Evolutionary conservation across 257 asterid genomes (phyloP), one percentile per base, ranked within the genome.

Genomic region (Nicotiana benthamiana): DNA sequence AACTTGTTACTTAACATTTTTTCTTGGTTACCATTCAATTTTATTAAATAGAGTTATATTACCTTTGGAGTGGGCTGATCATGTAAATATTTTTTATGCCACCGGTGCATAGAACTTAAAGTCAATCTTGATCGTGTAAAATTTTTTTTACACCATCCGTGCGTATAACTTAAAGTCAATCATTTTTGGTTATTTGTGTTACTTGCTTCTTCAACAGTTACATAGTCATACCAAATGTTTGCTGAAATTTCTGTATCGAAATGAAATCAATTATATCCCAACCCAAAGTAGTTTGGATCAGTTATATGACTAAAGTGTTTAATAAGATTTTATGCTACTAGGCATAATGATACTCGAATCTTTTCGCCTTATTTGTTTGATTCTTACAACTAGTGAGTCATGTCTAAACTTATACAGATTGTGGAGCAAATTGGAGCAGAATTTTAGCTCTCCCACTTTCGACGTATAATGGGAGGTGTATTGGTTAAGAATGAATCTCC

Each of bases 381-480:
- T 26, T 57, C 22, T 24, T 27, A 9, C 68, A 12, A 10, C 16
- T 32, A 59, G 26, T 22, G 7, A 77, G 68, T 9, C 60, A 1
- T 56, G 52, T n/a, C 24, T 56, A 12, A 32, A 30, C 20, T 17
- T 57, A 9, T 1, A 53, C 20, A 54, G 80, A 57, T 77, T 27
- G 70, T 36, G 57, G 0, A 36, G 53, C 56, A 36, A 22, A 32
- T 77, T 32, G 56, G 3, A 36, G 68, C 26, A n/a, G 22, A 43
- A 78, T 51, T 63, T 56, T 59, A 28, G 43, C 36, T 9, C 78
- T 15, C 78, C 60, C 78, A 24, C 61, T 59, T 51, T 26, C 40
- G 80, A 77, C 83, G 32, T 43, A 80, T 84, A 80, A 95, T 95
- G 99, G 98, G 98, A 87, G 93, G 89, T 67, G 87, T 82, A 57